phyloP scores from a whole-genome alignment of 192 early-diverging fungal species.

The Coemansia sp. region DNA sequence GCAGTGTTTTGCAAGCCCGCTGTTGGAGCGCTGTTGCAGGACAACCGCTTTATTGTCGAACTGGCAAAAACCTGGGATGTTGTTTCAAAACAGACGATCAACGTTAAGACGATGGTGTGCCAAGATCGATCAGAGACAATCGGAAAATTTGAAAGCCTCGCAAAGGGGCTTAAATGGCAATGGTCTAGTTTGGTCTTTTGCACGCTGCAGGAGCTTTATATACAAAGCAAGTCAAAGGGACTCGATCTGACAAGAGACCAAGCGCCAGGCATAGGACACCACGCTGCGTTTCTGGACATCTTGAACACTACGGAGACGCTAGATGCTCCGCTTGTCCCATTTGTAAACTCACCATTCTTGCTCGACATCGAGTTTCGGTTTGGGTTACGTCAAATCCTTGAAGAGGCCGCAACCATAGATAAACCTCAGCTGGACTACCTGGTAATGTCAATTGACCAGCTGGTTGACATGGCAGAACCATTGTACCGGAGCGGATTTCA shows the following conservation, averaged over 20 bases:
- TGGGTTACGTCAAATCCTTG: slow-evolving; percentile 62
- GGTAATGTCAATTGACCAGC: slow-evolving; percentile 69
- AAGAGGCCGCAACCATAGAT: slow-evolving; percentile 27
- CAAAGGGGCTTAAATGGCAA: slow-evolving; percentile 53
- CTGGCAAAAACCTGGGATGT: slow-evolving; percentile 42
- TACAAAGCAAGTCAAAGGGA: neutral
- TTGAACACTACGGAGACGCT: slow-evolving; percentile 68
- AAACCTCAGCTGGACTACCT: slow-evolving; percentile 68
- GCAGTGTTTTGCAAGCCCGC: slow-evolving; percentile 20
- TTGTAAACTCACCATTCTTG: slow-evolving; percentile 77
- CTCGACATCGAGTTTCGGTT: slow-evolving; percentile 83
- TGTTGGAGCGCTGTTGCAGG: slow-evolving; percentile 26
- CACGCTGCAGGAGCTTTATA: slow-evolving; percentile 21
- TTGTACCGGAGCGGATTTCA: slow-evolving; percentile 33
- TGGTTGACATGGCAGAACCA: slow-evolving; percentile 60
- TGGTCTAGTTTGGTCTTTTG: slow-evolving; percentile 38
- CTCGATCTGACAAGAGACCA: neutral
- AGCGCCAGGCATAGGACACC: slow-evolving; percentile 18
- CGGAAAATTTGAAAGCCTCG: slow-evolving; percentile 11
- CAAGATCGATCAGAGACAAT: neutral
- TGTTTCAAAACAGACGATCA: slow-evolving; percentile 21
- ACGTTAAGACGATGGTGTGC: neutral
- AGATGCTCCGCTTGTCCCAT: slow-evolving; percentile 57
- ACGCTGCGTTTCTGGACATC: slow-evolving; percentile 56
- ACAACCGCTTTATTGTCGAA: slow-evolving; percentile 27